These are phyloP conservation scores for Tremellales sp. DNA, from an alignment of 1,284 basidiomycete species.

Conservation along the genomic window DNA sequence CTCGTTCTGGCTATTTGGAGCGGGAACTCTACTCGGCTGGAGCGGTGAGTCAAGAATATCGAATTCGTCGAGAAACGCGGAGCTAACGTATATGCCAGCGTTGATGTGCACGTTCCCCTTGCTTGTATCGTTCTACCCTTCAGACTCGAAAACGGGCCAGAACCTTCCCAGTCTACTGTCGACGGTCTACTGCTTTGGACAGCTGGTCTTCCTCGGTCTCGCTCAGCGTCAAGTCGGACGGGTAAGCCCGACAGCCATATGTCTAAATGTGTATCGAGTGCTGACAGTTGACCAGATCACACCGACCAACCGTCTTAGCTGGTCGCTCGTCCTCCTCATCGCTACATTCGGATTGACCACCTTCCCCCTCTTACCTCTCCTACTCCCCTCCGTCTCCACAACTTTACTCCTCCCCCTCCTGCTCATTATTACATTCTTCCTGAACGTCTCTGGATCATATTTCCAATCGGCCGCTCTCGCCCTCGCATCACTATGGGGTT, in stretches of 20 bases:
- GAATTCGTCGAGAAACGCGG: background rate
- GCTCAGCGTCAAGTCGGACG: slow-evolving; percentile 40
- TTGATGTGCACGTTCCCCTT: slow-evolving; percentile 46
- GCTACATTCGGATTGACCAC: slow-evolving; percentile 26
- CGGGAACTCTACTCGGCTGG: slow-evolving; percentile 45
- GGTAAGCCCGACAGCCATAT: slow-evolving; percentile 19
- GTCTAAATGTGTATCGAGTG: background rate
- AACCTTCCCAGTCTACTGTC: slow-evolving; percentile 41
- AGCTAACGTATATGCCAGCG: slow-evolving; percentile 23
- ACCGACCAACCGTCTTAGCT: slow-evolving; percentile 31
- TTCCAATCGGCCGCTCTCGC: slow-evolving; percentile 46
- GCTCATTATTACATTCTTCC: slow-evolving; percentile 29
- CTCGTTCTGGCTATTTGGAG: slow-evolving; percentile 46
- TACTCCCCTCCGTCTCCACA: slow-evolving; percentile 28
- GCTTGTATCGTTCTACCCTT: slow-evolving; percentile 32
- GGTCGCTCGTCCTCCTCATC: slow-evolving; percentile 35
- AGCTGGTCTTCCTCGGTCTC: slow-evolving; percentile 44
- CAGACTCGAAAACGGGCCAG: slow-evolving; percentile 17
- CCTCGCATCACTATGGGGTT: slow-evolving; percentile 38
- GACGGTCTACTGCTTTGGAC: slow-evolving; percentile 44
- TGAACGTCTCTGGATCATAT: slow-evolving; percentile 37
- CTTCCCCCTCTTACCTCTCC: slow-evolving; percentile 37
- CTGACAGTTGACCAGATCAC: slow-evolving; percentile 22
- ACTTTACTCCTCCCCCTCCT: slow-evolving; percentile 30
- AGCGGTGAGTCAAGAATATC: slow-evolving; percentile 35